Percentiles rank a stretch among this genome's conserved stretches.
Evolutionary conservation across 495 filamentous ascomycete genomes (phyloP).

Genomic region (Penicillium chermesinum): DNA sequence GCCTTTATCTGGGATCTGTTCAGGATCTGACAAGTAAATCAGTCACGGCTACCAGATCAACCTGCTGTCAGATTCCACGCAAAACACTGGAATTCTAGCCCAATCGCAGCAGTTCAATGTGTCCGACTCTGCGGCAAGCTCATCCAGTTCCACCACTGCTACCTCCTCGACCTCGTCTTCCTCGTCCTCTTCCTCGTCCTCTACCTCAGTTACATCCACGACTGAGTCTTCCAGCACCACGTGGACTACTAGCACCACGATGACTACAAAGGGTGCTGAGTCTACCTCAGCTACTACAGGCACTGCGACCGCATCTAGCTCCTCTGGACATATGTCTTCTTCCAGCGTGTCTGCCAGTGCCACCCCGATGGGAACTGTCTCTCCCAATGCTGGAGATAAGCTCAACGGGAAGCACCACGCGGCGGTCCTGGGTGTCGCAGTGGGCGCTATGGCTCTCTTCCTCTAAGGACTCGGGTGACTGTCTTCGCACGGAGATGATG

Average conservation of each 20-base stretch:
- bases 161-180: slow-evolving; percentile 12
- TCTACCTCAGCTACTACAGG: not conserved
- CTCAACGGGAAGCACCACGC: not conserved
- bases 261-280: too few relatives aligned
- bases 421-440: not conserved
- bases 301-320: not conserved
- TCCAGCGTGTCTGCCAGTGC: not conserved
- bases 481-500: not conserved
- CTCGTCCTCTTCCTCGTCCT: slow-evolving; percentile 4
- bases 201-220: slow-evolving; percentile 4
- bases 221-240: slow-evolving; percentile 8
- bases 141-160: slow-evolving; percentile 13
- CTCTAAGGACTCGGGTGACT: not conserved
- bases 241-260: too few relatives aligned
- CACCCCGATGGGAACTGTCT: not conserved
- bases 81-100: slow-evolving; percentile 39
- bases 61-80: slow-evolving; percentile 22
- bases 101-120: slow-evolving; percentile 39
- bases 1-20: not conserved
- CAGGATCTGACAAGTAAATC: not conserved
- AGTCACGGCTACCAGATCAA: slow-evolving; percentile 40
- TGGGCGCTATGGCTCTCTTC: not conserved
- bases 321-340: not conserved
- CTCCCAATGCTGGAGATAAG: not conserved
- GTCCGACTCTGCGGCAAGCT: slow-evolving; percentile 14